These are phyloP conservation scores for Geotrichum reessii DNA, from an alignment of 1,139 yeast species.

Conservation along the genomic window DNA sequence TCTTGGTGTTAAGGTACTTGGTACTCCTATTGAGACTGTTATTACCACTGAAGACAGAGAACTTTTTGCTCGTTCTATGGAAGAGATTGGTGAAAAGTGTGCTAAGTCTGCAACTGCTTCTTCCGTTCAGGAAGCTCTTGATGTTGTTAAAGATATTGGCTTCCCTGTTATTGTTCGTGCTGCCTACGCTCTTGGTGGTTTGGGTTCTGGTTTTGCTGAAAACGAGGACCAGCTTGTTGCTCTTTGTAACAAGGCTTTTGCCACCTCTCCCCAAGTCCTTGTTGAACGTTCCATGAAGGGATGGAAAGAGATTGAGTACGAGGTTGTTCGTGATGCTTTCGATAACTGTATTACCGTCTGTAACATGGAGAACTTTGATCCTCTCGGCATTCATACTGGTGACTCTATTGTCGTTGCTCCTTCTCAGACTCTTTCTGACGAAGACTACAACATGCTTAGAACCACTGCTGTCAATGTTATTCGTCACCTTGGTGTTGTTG, in stretches of 20 bases:
- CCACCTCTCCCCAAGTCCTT: conserved; percentile 91
- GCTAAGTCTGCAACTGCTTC: conserved; percentile 88
- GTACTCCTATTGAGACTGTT: conserved; percentile 93
- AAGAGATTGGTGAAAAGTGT: conserved; percentile 88
- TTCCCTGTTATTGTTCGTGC: conserved; percentile 97
- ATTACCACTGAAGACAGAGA: conserved; percentile 98
- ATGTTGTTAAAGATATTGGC: conserved; percentile 81
- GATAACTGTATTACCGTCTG: conserved; percentile 98
- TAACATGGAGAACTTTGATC: conserved; percentile 98
- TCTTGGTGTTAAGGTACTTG: conserved; percentile 89
- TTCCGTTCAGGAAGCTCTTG: conserved; percentile 70
- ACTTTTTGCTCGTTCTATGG: conserved; percentile 89
- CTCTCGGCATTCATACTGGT: conserved; percentile 97
- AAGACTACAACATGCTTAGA: conserved; percentile 96
- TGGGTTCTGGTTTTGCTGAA: conserved; percentile 97
- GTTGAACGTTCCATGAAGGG: conserved; percentile 97
- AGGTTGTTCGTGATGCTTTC: conserved; percentile 94
- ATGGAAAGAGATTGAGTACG: conserved; percentile 98
- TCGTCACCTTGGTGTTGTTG: conserved; percentile 96
- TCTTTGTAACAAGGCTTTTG: conserved; percentile 86
- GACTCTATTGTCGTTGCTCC: conserved; percentile 99
- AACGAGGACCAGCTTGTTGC: conserved; percentile 77
- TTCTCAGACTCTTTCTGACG: conserved; percentile 93
- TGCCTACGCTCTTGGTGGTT: conserved; percentile 95
- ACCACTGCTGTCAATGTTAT: conserved; percentile 95